Base-by-base conservation (phyloP, 176 grass and related monocot genomes). In the Carex myosuroides region DNA sequence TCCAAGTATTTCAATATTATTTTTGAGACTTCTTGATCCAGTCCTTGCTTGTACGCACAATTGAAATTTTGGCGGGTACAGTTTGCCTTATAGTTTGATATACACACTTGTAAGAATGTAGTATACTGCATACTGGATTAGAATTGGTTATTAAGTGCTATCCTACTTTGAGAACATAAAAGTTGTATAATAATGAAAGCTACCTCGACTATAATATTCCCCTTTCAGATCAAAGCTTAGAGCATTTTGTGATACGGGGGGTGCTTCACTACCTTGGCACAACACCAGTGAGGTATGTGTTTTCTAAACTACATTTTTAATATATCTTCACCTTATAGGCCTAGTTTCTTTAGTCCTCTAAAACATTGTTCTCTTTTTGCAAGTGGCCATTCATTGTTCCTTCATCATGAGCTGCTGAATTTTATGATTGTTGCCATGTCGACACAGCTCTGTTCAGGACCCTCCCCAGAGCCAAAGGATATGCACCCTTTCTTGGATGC, bases 351-450 rank as follows among this genome's bases (percentile, higher is more conserved):
- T 8, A 56, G 12, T 9, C 21, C 13, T 76, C 52, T 77, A 17
- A 77, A 55, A 56, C 64, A 83, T 82, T 79, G 13, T 64, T 50
- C 66, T 56, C 21, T 30, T 73, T 66, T 87, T 88, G 86, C 84
- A 89, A 99, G 96, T 93, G 79, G 58, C 81, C 89, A 89, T 22
- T 92, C 96, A 66, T 90, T 90, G 86, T 92, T 93, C 83, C 91
- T 99, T 33, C 93, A 99, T 85, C 91, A 99, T 44, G 96, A 99
- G 84, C 88, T 99, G 73, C 84, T 99, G 68, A 99, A 99, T 85
- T 89, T 99, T 86, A 86, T 99, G 86, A 87, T 99, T 83, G 96
- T 99, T 73, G 88, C 94, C 63, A 93, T 99, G 96, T 99, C 96
- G 8, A 99, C 96, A 79, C 96, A 99, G 62, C 92, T 99, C 53